phyloP scores from a whole-genome alignment of 1,284 basidiomycete species.

The Ceratobasidium sp. region DNA sequence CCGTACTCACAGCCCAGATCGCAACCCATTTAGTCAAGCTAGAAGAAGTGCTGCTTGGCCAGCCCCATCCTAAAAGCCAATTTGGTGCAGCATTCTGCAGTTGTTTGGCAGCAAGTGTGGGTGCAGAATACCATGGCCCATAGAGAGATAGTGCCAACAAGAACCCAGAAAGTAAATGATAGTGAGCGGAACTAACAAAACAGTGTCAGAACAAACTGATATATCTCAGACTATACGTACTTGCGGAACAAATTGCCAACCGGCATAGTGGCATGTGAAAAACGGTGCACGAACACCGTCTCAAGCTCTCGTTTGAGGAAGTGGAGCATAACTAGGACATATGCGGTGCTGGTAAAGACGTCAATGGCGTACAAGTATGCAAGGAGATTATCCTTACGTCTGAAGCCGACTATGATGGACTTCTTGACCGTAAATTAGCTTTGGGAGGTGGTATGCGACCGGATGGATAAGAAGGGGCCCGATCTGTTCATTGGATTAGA shows the following conservation, averaged over 20 bases:
- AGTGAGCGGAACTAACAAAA: constrained; percentile 77
- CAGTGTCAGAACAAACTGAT: neutral
- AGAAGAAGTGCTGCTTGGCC: constrained; percentile 12
- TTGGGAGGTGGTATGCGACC: constrained; percentile 77
- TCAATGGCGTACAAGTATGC: neutral
- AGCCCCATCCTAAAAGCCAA: constrained; percentile 28
- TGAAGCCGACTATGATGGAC: constrained; percentile 82
- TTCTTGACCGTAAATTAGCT: constrained; percentile 69
- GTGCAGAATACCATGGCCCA: constrained; percentile 67
- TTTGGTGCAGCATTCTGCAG: constrained; percentile 7
- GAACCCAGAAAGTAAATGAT: constrained; percentile 78
- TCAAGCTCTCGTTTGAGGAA: constrained; percentile 94
- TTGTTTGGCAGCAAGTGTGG: constrained; percentile 68
- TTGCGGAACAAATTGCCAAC: constrained; percentile 89
- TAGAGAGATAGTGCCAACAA: constrained; percentile 83
- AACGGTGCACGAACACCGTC: constrained; percentile 92
- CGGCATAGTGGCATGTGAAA: constrained; percentile 96
- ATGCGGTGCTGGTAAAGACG: constrained; percentile 66
- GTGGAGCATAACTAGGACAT: constrained; percentile 81
- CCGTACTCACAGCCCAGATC: constrained; percentile 76
- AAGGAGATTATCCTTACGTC: constrained; percentile 58
- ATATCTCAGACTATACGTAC: constrained; percentile 55
- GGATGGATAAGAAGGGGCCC: constrained; percentile 95
- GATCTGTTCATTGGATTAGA: constrained; percentile 56
- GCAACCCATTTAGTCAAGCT: constrained; percentile 50